Evolutionary conservation across 1,284 basidiomycete genomes (phyloP), one percentile per base, ranked within the genome.

Genomic region (Cryptococcus maquisensis): DNA sequence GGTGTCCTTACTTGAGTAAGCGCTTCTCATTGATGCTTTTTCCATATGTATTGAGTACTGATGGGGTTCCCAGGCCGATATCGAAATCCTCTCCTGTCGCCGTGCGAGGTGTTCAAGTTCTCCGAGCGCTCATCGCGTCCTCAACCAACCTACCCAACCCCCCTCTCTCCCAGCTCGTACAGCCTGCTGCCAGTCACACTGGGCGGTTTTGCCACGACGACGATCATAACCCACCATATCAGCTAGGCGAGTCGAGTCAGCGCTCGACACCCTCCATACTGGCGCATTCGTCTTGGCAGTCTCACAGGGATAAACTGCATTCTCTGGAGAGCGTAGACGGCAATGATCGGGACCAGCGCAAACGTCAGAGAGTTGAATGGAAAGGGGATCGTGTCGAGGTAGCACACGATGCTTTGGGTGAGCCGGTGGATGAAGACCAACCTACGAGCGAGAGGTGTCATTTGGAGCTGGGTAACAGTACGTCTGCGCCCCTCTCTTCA

Each of bases 1-100:
- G 4, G 46, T 60, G 10, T 44, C 55, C 3, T 28, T 60, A 16
- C 49, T 60, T 15, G 55, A 60, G 59, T 60, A 38, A 57, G 55
- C 23, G 35, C 41, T 28, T 16, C 28, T 35, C 16, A 7, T 36
- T 40, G 38, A 24, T 28, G 4, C 20, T 21, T n/a, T 9, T 13
- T n/a, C 6, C 13, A n/a, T 35, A 18, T 28, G 4, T 24, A 16
- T 41, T 10, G 13, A n/a, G 36, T 49, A 7, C 20, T 24, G 20
- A 28, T 9, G 23, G 35, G 28, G n/a, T 15, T 32, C 3, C 26
- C 24, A 60, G 58, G 39, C 58, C 58, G 8, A 56, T 52, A 2
- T 55, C 58, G 4, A 37, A 46, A 4, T 35, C 51, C 7, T 56
- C 54, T 16, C 58, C 58, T 2, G 58, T 60, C 10, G 58, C 54